These are phyloP conservation scores for Pestalotiopsis sp. DNA, from an alignment of 2,329 filamentous ascomycete species.

Conservation along the genomic window DNA sequence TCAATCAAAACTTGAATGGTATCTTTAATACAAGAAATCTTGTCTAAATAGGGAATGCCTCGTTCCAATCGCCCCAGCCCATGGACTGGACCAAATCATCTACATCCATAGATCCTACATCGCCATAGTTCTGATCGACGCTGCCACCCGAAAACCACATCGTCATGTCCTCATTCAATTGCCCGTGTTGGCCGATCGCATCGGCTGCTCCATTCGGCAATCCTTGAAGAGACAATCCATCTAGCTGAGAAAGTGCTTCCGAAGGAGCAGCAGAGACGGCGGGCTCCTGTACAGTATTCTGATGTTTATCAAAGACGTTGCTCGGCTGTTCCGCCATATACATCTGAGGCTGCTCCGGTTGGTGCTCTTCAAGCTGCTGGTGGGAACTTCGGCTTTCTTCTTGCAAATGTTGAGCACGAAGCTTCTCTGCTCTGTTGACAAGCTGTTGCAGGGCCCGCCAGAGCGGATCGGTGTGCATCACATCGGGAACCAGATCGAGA, in stretches of 20 bases:
- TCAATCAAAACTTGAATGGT: too few species aligned
- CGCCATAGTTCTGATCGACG: background rate
- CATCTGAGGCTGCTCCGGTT: background rate
- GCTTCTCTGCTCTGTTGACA: background rate
- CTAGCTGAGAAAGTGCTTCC: background rate
- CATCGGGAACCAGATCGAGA: background rate
- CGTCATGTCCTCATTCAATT: background rate
- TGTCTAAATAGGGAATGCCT: background rate
- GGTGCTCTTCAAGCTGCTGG: background rate
- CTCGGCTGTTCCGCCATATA: background rate
- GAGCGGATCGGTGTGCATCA: background rate
- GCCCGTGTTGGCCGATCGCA: background rate
- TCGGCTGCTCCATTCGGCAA: background rate
- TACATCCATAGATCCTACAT: background rate
- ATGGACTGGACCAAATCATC: background rate
- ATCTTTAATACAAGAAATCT: background rate
- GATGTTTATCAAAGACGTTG: background rate
- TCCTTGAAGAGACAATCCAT: background rate
- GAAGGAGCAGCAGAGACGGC: background rate
- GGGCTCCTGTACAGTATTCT: background rate
- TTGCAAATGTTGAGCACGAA: background rate
- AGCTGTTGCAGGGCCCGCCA: background rate
- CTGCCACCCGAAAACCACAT: background rate
- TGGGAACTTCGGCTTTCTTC: background rate
- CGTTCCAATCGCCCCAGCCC: background rate